Percentiles rank a stretch among this genome's conserved stretches.
Conservation (phyloP, 441 rosid genomes). For the Pelargonium citronellum region DNA sequence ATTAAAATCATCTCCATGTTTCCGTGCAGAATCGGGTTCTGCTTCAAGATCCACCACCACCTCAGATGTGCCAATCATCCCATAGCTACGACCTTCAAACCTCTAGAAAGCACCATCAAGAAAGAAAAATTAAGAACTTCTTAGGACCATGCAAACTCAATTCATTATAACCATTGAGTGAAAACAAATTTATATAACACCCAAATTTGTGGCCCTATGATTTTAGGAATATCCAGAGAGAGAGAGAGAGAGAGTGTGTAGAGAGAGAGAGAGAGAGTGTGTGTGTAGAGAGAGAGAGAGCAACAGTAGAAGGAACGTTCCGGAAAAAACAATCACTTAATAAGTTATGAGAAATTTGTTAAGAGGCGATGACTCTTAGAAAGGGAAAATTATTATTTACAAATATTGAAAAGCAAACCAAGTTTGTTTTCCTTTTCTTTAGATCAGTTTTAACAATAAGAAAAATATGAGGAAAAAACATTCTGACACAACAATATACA, state of each 20-base stretch:
- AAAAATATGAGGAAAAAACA: neutral
- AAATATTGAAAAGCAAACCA: neutral
- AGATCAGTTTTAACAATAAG: neutral
- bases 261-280: too few relatives aligned
- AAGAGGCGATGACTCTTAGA: neutral
- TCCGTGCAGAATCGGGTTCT: slow-evolving; percentile 45
- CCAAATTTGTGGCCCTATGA: neutral
- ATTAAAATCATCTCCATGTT: slow-evolving; percentile 49
- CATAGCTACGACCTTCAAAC: slow-evolving; percentile 71
- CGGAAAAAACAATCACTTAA: neutral
- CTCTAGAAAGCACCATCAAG: slow-evolving; percentile 36
- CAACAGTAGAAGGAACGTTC: neutral
- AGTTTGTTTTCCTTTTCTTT: neutral
- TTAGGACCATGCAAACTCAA: neutral
- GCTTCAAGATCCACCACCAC: slow-evolving; percentile 54
- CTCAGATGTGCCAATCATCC: slow-evolving; percentile 28
- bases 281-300: neutral
- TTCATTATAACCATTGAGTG: neutral
- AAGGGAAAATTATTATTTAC: neutral
- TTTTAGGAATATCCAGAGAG: neutral
- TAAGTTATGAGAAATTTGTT: neutral
- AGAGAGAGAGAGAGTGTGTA: too few relatives aligned
- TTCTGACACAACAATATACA: neutral
- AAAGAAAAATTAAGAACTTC: slow-evolving; percentile 6
- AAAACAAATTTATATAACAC: neutral